Evolutionary conservation across 345 rosid species (phyloP), one percentile per base, ranked within the genome.

Genomic region (Boechera divaricarpa): DNA sequence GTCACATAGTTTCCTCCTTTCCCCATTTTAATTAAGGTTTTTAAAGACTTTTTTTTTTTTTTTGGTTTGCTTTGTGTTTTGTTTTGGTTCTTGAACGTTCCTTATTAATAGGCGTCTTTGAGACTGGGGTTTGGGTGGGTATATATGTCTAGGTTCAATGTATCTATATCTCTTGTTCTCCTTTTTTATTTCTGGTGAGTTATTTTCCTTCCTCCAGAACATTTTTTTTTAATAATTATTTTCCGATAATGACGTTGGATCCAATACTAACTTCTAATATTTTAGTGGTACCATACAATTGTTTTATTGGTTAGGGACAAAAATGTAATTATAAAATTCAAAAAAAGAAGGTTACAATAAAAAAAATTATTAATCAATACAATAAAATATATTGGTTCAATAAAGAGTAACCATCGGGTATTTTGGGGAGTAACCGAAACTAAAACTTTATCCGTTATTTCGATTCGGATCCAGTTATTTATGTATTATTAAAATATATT

Each of bases 71-170:
- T 62, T 21, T 28, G n/a, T 63, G 13, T 24, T 75, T 0, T 59
- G 41, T 5, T 16, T 56, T 2, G 75, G 59, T 63, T 41, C 36
- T 69, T 61, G 63, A 42, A 53, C 10, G 70, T 31, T 52, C 70
- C n/a, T 61, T 67, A 35, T 77, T 69, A 53, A 69, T 69, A 77
- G 81, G 67, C 66, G 29, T 16, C 2, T 3, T 1, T 13, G 2
- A 54, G 52, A 38, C 5, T 70, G 26, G 44, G 24, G 0, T 65
- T 63, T 47, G 61, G 67, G 36, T 28, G 24, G 9, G 28, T 57
- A 1, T 7, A 36, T 86, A 29, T 87, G 97, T 91, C 97, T 81
- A 89, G 91, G 85, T 91, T 89, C 92, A 85, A 81, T 89, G 92
- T 73, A 87, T 73, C 85, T 86, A 28, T 8, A 9, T 38, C 9